Conservation (phyloP, 2,329 filamentous ascomycete genomes). For the Fusarium coicis region DNA sequence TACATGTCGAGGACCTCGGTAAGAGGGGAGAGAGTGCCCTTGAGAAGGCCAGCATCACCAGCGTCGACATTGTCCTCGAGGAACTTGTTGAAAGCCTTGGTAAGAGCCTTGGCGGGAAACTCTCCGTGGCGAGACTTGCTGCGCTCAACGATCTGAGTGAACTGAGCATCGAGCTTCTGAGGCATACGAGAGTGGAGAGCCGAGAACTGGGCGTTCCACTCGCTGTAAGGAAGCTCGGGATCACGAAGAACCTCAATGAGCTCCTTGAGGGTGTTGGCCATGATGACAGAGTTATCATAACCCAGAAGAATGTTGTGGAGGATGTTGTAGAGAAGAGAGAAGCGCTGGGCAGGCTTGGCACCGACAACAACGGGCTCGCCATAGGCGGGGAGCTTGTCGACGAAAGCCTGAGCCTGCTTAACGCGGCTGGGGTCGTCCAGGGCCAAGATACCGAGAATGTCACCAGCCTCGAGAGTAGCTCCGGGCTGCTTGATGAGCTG, state of each 20-base stretch:
- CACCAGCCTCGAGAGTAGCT: conserved; percentile 95
- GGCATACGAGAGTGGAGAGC: conserved; percentile 98
- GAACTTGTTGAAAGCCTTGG: conserved; percentile 88
- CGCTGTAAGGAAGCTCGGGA: conserved; percentile 91
- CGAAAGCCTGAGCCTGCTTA: conserved; percentile 94
- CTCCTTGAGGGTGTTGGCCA: conserved; percentile 86
- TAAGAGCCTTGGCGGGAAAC: conserved; percentile 90
- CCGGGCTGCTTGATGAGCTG: conserved; percentile 99
- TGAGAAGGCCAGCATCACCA: conserved; percentile 78
- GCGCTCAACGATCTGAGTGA: conserved; percentile 87
- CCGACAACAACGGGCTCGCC: conserved; percentile 89
- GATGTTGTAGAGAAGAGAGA: conserved; percentile 79
- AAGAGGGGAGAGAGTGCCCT: conserved; percentile 78
- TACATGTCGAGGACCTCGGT: conserved; percentile 83
- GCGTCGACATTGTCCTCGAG: conserved; percentile 84
- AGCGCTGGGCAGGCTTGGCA: conserved; percentile 90
- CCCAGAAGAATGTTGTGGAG: conserved; percentile 89
- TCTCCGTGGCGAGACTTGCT: conserved; percentile 81
- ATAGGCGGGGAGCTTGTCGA: conserved; percentile 87
- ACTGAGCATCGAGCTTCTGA: conserved; percentile 84
- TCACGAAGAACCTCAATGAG: conserved; percentile 91
- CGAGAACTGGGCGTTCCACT: conserved; percentile 96
- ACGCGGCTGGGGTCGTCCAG: conserved; percentile 95
- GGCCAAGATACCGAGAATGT: conserved; percentile 96
- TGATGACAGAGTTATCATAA: conserved; percentile 97